A percentile compares a stretch with the other conserved stretches of the same genome.
phyloP scores from a whole-genome alignment of 1,139 yeast species.

The Candida sojae region DNA sequence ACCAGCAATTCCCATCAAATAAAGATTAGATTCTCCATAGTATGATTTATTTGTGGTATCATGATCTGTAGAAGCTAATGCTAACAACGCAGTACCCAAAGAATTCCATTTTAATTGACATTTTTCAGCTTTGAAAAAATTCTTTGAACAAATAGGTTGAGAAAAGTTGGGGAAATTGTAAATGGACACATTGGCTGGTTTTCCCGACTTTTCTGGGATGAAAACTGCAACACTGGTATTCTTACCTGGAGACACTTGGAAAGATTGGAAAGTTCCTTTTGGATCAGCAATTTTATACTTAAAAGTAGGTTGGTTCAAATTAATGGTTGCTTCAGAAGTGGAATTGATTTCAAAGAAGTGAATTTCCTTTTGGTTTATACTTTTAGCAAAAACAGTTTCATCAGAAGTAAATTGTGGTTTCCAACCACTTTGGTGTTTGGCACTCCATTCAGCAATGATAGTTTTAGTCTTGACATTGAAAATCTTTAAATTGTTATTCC shows the following conservation, averaged over 20 bases:
- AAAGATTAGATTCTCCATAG: slow-evolving; percentile 94
- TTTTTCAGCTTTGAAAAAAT: slow-evolving; percentile 93
- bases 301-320: slow-evolving; percentile 56
- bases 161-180: slow-evolving; percentile 75
- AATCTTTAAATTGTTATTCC: slow-evolving; percentile 74
- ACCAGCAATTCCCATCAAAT: slow-evolving; percentile 89
- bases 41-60: slow-evolving; percentile 92
- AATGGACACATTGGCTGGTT: slow-evolving; percentile 86
- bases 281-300: slow-evolving; percentile 65
- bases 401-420: slow-evolving; percentile 84
- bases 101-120: slow-evolving; percentile 93
- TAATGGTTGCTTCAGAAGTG: slow-evolving; percentile 41
- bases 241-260: slow-evolving; percentile 79
- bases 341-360: slow-evolving; percentile 64
- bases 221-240: slow-evolving; percentile 93
- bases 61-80: slow-evolving; percentile 93
- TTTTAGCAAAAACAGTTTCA: slow-evolving; percentile 69
- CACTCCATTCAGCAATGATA: slow-evolving; percentile 66
- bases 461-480: slow-evolving; percentile 56
- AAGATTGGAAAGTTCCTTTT: slow-evolving; percentile 52
- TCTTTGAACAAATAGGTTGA: slow-evolving; percentile 82
- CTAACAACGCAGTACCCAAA: slow-evolving; percentile 90
- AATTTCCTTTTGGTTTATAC: slow-evolving; percentile 60
- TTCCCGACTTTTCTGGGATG: slow-evolving; percentile 79
- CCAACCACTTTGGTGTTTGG: slow-evolving; percentile 89